A percentile compares a stretch with the other conserved stretches of the same genome.
phyloP scores from a whole-genome alignment of 2,329 filamentous ascomycete genomes.

The Apiospora marii region DNA sequence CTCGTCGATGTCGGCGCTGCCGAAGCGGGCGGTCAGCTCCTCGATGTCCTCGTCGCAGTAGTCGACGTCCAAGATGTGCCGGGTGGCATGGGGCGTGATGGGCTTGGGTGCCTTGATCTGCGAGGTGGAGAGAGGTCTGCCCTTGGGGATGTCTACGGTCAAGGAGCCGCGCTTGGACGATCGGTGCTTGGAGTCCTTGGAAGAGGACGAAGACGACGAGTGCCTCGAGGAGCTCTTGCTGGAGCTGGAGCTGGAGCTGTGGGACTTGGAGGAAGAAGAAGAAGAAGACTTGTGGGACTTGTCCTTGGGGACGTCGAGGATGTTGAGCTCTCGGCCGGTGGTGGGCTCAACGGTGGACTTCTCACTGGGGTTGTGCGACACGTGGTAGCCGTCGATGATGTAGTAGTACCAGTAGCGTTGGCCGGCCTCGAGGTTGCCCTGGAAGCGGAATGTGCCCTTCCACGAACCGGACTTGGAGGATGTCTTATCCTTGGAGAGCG shows the following conservation, averaged over 20 bases:
- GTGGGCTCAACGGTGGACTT: constrained; percentile 92
- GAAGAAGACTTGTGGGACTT: constrained; percentile 50
- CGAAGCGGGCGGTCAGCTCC: constrained; percentile 80
- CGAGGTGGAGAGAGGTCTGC: constrained; percentile 85
- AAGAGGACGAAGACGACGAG: constrained; percentile 51
- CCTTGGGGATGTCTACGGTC: constrained; percentile 79
- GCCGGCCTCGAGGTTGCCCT: constrained; percentile 86
- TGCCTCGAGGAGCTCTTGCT: constrained; percentile 50
- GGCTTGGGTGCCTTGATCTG: constrained; percentile 93
- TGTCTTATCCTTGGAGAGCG: constrained; percentile 86
- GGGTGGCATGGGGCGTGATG: constrained; percentile 84
- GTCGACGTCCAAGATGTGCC: constrained; percentile 83
- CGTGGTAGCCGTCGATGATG: constrained; percentile 99
- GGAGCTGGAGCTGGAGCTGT: constrained; percentile 49
- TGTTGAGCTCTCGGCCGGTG: constrained; percentile 95
- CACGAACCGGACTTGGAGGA: constrained; percentile 88
- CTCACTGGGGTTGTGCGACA: constrained; percentile 93
- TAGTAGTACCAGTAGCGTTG: constrained; percentile 99
- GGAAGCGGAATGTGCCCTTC: constrained; percentile 97
- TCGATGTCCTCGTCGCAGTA: constrained; percentile 79
- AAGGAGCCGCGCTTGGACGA: constrained; percentile 59
- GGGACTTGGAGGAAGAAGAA: constrained; percentile 52
- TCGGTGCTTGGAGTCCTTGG: constrained; percentile 48
- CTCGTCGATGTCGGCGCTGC: constrained; percentile 64
- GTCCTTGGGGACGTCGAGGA: constrained; percentile 84